Base-by-base conservation (phyloP, 177 flowering plant species). In the Vitis hybrid region DNA sequence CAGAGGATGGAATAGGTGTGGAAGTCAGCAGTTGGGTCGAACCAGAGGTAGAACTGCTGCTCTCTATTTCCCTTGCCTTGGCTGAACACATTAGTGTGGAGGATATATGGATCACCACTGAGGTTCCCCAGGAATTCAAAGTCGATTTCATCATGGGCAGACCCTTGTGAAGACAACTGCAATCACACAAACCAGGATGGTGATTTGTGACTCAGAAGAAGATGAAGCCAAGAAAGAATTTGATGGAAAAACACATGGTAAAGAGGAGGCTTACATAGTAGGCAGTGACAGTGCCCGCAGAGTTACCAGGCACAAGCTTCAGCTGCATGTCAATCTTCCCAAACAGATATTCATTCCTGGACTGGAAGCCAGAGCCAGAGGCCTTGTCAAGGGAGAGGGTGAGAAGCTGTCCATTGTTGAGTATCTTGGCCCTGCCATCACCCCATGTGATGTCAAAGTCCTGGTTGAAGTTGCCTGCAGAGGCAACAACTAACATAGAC, bases 301-400 rank as follows among this genome's bases (percentile, higher is more conserved):
- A 75, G 72, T 78, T 74, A 10, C 75, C 75, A 3, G 77, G 70
- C 14, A 78, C 81, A 32, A 78, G 75, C 52, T 78, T 78, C 58
- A 78, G 35, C 50, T 79, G 76, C 76, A 79, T 72, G 27, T 75
- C 74, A n/a, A 79, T 60, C 30, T 72, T 72, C 1, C 76, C 78
- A 63, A 60, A 79, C 14, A 79, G 35, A 35, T 59, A 75, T 16
- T 75, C 61, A 7, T 62, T 54, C 55, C 51, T 72, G 1, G 81
- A 72, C 40, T 64, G 67, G 48, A 79, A 79, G 10, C 81, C 81
- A 1, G 78, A 72, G 60, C 81, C 81, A 12, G 81, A 79, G 63
- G 63, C 46, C 11, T 61, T 56, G 65, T 79, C 81, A 1, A 79
- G 76, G 27, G 81, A 74, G 48, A 79, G 71, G 13, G 66, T 73